Evolutionary conservation across 2,329 filamentous ascomycete genomes (phyloP).

Genomic region (Trichoderma arundinaceum): DNA sequence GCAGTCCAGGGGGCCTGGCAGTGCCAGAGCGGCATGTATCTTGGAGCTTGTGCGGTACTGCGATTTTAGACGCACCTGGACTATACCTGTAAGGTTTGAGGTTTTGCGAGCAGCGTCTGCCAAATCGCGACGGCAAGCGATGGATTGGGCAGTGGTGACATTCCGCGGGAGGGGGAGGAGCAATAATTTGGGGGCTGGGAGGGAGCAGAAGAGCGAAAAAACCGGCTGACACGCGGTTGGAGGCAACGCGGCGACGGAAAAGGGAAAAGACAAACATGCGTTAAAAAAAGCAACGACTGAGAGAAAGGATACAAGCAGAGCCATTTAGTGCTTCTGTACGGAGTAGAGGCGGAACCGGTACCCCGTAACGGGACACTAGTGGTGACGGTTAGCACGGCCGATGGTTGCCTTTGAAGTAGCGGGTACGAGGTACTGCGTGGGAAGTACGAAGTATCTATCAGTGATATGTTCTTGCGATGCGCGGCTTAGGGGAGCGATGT

Average conservation of each 20-base stretch:
- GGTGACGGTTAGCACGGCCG: constrained; percentile 5
- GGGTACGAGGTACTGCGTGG: too few species aligned
- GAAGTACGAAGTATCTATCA: too few species aligned
- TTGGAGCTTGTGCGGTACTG: not conserved
- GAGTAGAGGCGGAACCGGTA: too few species aligned
- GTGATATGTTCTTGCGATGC: too few species aligned
- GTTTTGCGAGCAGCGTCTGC: not conserved
- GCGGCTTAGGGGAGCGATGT: too few species aligned
- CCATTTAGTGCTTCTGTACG: too few species aligned
- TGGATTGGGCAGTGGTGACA: constrained; percentile 11
- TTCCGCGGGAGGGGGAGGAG: constrained; percentile 12
- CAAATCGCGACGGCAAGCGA: not conserved
- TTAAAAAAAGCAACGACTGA: not conserved
- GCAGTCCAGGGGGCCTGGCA: constrained; percentile 11
- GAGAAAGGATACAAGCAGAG: not conserved
- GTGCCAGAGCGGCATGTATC: too few species aligned
- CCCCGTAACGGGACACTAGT: constrained; percentile 16
- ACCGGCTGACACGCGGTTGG: not conserved
- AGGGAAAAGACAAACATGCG: not conserved
- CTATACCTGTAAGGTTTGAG: not conserved
- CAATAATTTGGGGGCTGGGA: constrained; percentile 10
- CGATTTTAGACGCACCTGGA: too few species aligned
- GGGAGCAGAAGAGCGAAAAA: not conserved
- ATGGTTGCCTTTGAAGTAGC: not conserved
- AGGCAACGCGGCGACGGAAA: constrained; percentile 14